These are phyloP conservation scores for Termitomyces sp. DNA, from an alignment of 768 basidiomycete genomes.

Conservation along the genomic window DNA sequence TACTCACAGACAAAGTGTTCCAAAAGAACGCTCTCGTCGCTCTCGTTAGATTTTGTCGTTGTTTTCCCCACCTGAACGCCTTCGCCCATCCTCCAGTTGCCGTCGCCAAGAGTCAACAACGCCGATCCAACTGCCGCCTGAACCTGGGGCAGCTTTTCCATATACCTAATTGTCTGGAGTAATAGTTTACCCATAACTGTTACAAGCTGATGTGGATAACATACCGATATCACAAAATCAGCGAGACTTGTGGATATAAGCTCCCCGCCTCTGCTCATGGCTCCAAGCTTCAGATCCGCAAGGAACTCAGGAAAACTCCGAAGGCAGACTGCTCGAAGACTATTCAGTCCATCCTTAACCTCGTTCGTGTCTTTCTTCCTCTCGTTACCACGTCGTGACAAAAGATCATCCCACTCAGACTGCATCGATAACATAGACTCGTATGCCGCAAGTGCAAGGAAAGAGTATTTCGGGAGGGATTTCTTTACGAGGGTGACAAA, in stretches of 20 bases:
- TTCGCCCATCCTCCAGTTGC: constrained; percentile 91
- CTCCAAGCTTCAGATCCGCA: constrained; percentile 69
- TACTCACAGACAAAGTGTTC: constrained; percentile 73
- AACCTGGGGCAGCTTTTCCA: constrained; percentile 67
- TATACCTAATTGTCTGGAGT: constrained; percentile 58
- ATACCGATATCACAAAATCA: constrained; percentile 51
- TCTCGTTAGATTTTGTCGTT: constrained; percentile 36
- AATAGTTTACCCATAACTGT: not conserved
- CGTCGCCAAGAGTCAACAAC: constrained; percentile 69
- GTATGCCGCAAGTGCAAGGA: constrained; percentile 73
- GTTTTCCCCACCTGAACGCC: constrained; percentile 58
- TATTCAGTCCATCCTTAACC: constrained; percentile 61
- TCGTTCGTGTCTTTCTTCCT: constrained; percentile 51
- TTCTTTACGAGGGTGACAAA: constrained; percentile 66
- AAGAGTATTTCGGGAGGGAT: constrained; percentile 70
- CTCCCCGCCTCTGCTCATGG: constrained; percentile 49
- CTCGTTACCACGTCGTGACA: constrained; percentile 44
- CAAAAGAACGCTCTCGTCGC: constrained; percentile 53
- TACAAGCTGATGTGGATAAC: constrained; percentile 14
- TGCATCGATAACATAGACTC: constrained; percentile 52
- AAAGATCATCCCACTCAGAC: constrained; percentile 60
- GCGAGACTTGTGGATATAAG: constrained; percentile 52
- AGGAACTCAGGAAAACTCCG: constrained; percentile 83
- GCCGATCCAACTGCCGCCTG: constrained; percentile 61
- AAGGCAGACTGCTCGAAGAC: constrained; percentile 62